Evolutionary conservation across 2,329 filamentous ascomycete species (phyloP).

Genomic region (Colletotrichum sp.): DNA sequence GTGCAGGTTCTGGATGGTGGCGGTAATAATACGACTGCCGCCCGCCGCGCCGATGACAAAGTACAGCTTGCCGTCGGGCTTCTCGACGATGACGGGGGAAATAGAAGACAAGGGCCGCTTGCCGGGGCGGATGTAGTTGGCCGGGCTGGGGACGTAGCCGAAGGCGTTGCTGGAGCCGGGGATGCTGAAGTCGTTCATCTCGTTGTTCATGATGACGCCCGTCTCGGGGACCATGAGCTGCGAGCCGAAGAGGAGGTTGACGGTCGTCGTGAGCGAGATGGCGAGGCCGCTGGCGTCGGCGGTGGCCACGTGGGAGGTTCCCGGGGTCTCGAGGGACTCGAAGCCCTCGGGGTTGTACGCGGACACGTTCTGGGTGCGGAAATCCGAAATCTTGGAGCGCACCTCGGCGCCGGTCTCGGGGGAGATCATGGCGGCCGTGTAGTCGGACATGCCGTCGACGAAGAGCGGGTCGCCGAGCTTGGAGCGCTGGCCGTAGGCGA

Average conservation of each 20-base stretch:
- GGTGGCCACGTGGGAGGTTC: conserved; percentile 71
- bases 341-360: conserved; percentile 51
- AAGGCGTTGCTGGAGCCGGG: conserved; percentile 75
- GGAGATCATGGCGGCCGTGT: conserved; percentile 71
- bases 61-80: conserved; percentile 70
- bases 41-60: conserved; percentile 80
- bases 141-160: conserved; percentile 75
- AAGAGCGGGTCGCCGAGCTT: conserved; percentile 80
- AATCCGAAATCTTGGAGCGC: conserved; percentile 49
- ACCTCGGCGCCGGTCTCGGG: conserved; percentile 59
- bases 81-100: conserved; percentile 77
- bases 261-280: conserved; percentile 78
- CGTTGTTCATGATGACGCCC: conserved; percentile 73
- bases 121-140: conserved; percentile 77
- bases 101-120: conserved; percentile 84
- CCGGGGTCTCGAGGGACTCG: conserved; percentile 63
- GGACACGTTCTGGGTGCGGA: conserved; percentile 39
- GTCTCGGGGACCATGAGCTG: conserved; percentile 80
- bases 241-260: conserved; percentile 83
- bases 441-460: conserved; percentile 62
- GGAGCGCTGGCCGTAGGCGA: conserved; percentile 77
- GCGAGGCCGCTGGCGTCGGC: conserved; percentile 75
- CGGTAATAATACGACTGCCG: conserved; percentile 83
- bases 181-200: conserved; percentile 78
- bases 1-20: conserved; percentile 79